Conservation (phyloP, 306 rosid species). For the Arachis hypogaea region DNA sequence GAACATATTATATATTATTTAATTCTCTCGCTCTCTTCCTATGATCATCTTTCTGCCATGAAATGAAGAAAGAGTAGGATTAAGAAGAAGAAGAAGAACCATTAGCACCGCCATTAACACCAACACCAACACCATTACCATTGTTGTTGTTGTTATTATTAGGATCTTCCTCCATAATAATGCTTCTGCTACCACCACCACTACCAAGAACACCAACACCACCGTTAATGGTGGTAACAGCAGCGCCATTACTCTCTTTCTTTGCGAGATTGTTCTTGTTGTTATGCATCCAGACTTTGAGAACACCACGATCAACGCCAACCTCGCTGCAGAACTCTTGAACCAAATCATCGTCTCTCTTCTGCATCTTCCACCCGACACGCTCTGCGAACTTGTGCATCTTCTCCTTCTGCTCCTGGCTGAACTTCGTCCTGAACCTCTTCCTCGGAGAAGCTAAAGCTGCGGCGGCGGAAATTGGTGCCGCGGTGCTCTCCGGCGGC, state of each 20-base stretch:
- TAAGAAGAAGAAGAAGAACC: conserved; percentile 93
- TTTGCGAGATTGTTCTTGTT: conserved; percentile 72
- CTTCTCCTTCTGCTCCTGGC: conserved; percentile 86
- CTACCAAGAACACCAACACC: conserved; percentile 20
- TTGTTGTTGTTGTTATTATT: neutral
- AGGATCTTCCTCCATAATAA: conserved; percentile 39
- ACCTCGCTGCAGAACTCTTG: conserved; percentile 66
- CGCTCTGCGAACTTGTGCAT: conserved; percentile 82
- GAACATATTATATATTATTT: conserved; percentile 35
- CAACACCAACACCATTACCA: conserved; percentile 18
- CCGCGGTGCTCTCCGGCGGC: conserved; percentile 52
- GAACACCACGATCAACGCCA: conserved; percentile 73
- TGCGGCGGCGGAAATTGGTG: neutral
- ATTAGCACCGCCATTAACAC: conserved; percentile 57
- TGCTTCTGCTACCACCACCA: conserved; percentile 20
- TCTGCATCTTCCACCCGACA: conserved; percentile 96
- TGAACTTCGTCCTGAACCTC: conserved; percentile 80
- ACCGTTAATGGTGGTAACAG: neutral
- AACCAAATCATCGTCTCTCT: conserved; percentile 65
- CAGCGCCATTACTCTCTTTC: conserved; percentile 33
- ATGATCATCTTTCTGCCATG: neutral
- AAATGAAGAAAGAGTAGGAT: conserved; percentile 15
- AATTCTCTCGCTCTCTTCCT: neutral
- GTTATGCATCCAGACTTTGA: conserved; percentile 99
- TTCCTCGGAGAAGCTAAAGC: conserved; percentile 44